A percentile compares a stretch with the other conserved stretches of the same genome.
Conservation (phyloP, 2,329 filamentous ascomycete genomes). For the Polytolypa hystricis region DNA sequence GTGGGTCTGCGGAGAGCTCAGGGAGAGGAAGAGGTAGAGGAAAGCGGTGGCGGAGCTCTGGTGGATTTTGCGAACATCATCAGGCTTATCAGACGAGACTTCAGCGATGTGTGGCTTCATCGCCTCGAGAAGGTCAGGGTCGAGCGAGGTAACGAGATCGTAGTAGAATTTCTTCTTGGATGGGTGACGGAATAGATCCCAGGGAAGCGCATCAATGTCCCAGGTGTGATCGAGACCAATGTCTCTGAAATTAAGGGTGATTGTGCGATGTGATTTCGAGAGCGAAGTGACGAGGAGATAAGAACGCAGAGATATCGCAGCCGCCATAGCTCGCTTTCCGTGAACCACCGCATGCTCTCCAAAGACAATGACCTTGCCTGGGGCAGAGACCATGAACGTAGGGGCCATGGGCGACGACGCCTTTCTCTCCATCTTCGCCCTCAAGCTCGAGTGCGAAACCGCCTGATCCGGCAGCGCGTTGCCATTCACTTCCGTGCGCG, state of each 20-base stretch:
- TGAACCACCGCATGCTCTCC: constrained; percentile 98
- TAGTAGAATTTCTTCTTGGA: constrained; percentile 93
- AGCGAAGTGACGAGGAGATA: constrained; percentile 93
- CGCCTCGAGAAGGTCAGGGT: constrained; percentile 68
- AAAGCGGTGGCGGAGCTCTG: constrained; percentile 71
- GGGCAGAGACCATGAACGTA: constrained; percentile 94
- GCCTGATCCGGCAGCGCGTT: constrained; percentile 10
- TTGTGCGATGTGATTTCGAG: constrained; percentile 80
- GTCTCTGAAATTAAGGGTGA: constrained; percentile 82
- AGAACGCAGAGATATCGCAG: constrained; percentile 85
- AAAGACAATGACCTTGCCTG: constrained; percentile 96
- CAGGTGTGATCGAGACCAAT: constrained; percentile 83
- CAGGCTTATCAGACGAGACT: constrained; percentile 56
- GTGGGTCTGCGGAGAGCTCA: constrained; percentile 62
- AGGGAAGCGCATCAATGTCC: constrained; percentile 87
- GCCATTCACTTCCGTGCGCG: constrained; percentile 11
- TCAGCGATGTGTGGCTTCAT: constrained; percentile 66
- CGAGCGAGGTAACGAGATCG: constrained; percentile 72
- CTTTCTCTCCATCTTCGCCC: constrained; percentile 22
- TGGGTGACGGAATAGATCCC: constrained; percentile 67
- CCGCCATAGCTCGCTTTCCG: constrained; percentile 91
- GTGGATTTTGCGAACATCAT: constrained; percentile 72
- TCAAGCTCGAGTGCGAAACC: background rate
- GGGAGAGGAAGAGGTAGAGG: constrained; percentile 73
- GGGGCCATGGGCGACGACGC: constrained; percentile 57